Percentiles rank a stretch among this genome's conserved stretches.
Conservation (phyloP, 225 moss, liverwort and hornwort genomes). For the Sphagnum contortum region DNA sequence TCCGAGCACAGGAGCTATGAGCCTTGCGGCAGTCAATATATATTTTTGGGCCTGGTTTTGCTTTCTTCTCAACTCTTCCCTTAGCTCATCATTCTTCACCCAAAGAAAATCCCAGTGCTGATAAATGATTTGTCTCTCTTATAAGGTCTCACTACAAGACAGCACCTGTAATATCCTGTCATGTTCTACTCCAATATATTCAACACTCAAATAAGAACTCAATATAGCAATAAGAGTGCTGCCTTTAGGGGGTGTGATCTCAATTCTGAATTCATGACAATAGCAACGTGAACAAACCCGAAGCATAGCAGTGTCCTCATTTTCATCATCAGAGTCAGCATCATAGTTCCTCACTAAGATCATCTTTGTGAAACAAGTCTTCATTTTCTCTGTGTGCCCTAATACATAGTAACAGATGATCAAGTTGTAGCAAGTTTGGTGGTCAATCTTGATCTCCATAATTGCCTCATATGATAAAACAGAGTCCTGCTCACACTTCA, state of each 20-base stretch:
- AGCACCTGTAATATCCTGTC: no score
- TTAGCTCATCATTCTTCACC: slow-evolving; percentile 58
- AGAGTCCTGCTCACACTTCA: slow-evolving; percentile 59
- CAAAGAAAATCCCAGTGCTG: background rate
- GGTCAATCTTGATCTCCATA: slow-evolving; percentile 79
- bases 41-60: slow-evolving; percentile 62
- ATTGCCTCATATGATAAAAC: slow-evolving; percentile 59
- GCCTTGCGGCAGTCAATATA: slow-evolving; percentile 65
- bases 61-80: slow-evolving; percentile 50
- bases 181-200: no score
- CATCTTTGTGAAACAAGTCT: slow-evolving; percentile 80
- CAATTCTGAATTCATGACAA: no score
- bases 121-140: background rate
- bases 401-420: slow-evolving; percentile 64
- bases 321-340: slow-evolving; percentile 67
- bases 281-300: slow-evolving; percentile 17
- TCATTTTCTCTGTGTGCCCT: slow-evolving; percentile 66
- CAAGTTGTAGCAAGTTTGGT: slow-evolving; percentile 84
- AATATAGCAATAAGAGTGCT: no score
- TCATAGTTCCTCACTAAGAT: slow-evolving; percentile 70
- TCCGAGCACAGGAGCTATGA: slow-evolving; percentile 69
- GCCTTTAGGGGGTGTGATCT: no score
- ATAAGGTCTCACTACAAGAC: background rate
- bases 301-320: slow-evolving; percentile 33
- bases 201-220: no score